Conservation (phyloP, 805 yeast species). For the Saccharomycopsis oosterbeekiorum region DNA sequence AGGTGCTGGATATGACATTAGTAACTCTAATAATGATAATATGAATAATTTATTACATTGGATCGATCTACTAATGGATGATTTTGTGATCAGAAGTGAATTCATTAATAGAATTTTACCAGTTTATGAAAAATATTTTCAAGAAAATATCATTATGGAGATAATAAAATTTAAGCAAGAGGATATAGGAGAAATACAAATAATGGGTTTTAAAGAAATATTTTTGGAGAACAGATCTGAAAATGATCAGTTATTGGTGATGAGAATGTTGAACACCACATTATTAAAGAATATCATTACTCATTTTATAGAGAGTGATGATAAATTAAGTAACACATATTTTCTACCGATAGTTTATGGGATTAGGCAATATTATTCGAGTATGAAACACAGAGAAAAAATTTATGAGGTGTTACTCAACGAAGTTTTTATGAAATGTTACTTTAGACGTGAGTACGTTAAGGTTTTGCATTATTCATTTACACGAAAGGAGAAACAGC, state of each 20-base stretch:
- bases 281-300: background rate
- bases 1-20: background rate
- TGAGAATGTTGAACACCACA: background rate
- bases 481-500: background rate
- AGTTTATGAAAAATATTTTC: background rate
- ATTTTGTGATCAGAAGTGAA: background rate
- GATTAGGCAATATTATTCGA: background rate
- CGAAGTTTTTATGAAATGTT: background rate
- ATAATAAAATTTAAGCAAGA: background rate
- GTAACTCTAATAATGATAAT: background rate
- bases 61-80: background rate
- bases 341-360: conserved; percentile 5
- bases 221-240: background rate
- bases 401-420: conserved; percentile 5
- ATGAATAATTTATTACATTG: background rate
- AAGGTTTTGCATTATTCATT: background rate
- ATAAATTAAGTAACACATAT: background rate
- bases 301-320: background rate
- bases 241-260: background rate
- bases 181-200: background rate
- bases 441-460: background rate
- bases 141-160: background rate
- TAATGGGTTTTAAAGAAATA: background rate
- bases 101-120: background rate
- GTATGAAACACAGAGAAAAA: background rate